A percentile compares a stretch with the other conserved stretches of the same genome.
Evolutionary conservation across 495 filamentous ascomycete genomes (phyloP).

Genomic region (Pyronema omphalodes): DNA sequence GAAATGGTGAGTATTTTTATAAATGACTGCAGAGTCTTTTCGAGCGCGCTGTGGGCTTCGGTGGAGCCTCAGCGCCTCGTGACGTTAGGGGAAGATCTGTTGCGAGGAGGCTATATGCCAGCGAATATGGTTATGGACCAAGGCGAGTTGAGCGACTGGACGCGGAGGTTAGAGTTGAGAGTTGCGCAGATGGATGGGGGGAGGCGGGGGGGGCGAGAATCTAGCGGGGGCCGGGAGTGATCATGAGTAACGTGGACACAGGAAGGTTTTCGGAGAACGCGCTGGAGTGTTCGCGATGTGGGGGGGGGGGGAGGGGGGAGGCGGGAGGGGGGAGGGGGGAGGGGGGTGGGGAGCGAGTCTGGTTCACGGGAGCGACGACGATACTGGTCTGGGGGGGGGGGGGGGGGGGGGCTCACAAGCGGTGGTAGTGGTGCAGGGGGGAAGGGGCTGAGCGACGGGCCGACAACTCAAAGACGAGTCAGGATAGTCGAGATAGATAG

Average conservation of each 20-base stretch:
- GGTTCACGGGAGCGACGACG: neutral
- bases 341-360: neutral
- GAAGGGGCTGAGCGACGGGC: neutral
- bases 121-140: neutral
- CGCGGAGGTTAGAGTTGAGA: neutral
- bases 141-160: neutral
- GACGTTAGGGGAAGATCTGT: conserved; percentile 13
- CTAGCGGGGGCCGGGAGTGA: neutral
- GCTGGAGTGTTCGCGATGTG: no score
- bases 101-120: neutral
- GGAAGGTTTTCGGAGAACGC: neutral
- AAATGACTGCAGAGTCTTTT: conserved; percentile 16
- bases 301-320: neutral
- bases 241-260: neutral
- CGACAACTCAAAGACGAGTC: neutral
- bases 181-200: neutral
- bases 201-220: neutral
- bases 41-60: conserved; percentile 9
- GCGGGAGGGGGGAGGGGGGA: neutral
- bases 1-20: conserved; percentile 23
- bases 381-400: neutral
- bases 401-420: no score
- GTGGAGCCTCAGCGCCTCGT: conserved; percentile 20
- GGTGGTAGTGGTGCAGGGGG: neutral
- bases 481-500: neutral